Percentiles rank a stretch among this genome's conserved stretches.
phyloP scores from a whole-genome alignment of 2,329 filamentous ascomycete species.

The Xylaria arbuscula region DNA sequence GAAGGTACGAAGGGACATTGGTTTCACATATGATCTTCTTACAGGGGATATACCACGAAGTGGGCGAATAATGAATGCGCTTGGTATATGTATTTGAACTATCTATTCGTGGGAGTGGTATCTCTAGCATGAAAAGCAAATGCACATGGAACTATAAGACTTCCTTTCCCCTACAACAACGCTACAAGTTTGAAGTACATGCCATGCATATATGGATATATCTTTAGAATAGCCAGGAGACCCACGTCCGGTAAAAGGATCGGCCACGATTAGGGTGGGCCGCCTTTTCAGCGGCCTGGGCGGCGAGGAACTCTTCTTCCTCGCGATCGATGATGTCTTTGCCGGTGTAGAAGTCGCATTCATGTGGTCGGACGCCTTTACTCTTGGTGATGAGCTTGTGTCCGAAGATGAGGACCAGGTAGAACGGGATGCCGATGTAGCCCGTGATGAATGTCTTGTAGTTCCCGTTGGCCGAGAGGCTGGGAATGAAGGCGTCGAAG shows the following conservation, averaged over 20 bases:
- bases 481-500: conserved; percentile 75
- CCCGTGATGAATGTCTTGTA: conserved; percentile 83
- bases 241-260: conserved; percentile 68
- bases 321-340: conserved; percentile 80
- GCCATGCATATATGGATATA: background rate
- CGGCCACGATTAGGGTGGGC: conserved; percentile 48
- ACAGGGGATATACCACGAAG: no score
- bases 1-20: no score
- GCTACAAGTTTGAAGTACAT: conserved; percentile 7
- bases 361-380: conserved; percentile 65
- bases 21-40: no score
- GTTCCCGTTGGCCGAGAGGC: conserved; percentile 53
- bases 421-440: conserved; percentile 81
- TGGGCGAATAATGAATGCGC: background rate
- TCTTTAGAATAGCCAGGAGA: conserved; percentile 70
- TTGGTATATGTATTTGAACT: conserved; percentile 1
- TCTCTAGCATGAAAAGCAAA: conserved; percentile 26
- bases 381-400: conserved; percentile 70
- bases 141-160: conserved; percentile 13
- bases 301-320: conserved; percentile 74
- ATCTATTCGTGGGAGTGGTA: conserved; percentile 28
- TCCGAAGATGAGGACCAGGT: conserved; percentile 74
- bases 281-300: conserved; percentile 57
- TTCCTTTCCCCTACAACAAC: background rate
- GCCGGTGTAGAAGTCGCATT: conserved; percentile 76